phyloP scores from a whole-genome alignment of 2,329 filamentous ascomycete genomes.

The Penicillium concentricum region DNA sequence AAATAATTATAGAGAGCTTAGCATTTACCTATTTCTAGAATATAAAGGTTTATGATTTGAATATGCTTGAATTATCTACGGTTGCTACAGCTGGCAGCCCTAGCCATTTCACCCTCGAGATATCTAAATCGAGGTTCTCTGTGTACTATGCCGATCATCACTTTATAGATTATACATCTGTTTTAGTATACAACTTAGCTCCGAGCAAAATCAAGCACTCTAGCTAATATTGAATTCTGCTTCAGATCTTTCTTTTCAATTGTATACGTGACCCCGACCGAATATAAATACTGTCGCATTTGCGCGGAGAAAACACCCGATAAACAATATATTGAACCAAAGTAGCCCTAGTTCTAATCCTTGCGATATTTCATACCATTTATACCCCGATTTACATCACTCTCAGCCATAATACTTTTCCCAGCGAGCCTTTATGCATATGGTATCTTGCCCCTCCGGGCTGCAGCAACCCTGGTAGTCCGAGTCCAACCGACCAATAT shows the following conservation, averaged over 20 bases:
- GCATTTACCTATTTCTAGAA: not conserved
- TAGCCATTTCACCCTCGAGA: not conserved
- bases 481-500: slow-evolving; percentile 3
- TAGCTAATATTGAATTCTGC: not conserved
- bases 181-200: too few relatives aligned
- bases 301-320: not conserved
- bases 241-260: not conserved
- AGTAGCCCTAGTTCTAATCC: too few relatives aligned
- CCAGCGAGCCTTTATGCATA: not conserved
- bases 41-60: not conserved
- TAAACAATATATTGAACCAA: not conserved
- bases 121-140: not conserved
- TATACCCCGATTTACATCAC: not conserved
- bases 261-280: not conserved
- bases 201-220: too few relatives aligned
- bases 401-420: not conserved
- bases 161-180: not conserved
- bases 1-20: not conserved
- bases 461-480: slow-evolving; percentile 16
- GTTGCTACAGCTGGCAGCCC: not conserved
- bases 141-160: not conserved
- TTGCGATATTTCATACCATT: not conserved
- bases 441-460: not conserved
- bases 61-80: not conserved
- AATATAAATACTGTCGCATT: not conserved